phyloP scores from a whole-genome alignment of 148 eudicot species.

The Rhododendron ovatum region DNA sequence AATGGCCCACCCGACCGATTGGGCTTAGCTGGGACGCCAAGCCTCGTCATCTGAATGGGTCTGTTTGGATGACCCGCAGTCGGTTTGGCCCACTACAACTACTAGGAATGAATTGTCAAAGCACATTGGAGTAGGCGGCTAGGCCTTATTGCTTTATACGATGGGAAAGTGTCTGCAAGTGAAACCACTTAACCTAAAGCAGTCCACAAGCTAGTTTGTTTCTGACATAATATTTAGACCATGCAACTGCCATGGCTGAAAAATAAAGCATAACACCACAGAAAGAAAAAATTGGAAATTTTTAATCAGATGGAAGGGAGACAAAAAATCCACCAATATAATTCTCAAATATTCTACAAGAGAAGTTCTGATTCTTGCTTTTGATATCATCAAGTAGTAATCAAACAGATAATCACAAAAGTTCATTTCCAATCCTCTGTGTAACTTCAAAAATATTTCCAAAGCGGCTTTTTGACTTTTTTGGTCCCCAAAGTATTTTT shows the following conservation, averaged over 20 bases:
- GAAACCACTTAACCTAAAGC: not conserved
- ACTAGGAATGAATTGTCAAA: not conserved
- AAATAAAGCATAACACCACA: not conserved
- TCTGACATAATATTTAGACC: not conserved
- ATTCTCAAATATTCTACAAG: not conserved
- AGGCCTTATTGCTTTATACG: not conserved
- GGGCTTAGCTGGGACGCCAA: not conserved
- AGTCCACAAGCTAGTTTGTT: not conserved
- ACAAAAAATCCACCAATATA: not conserved
- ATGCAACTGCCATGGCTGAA: not conserved
- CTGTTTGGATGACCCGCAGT: not conserved
- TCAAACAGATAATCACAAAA: not conserved
- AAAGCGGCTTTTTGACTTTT: too few species aligned
- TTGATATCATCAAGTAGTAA: too few species aligned
- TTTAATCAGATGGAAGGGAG: not conserved
- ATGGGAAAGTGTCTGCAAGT: not conserved
- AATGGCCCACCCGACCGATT: not conserved
- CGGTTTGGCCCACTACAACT: not conserved
- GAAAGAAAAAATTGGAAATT: not conserved
- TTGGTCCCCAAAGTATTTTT: too few species aligned
- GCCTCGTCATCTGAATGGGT: not conserved
- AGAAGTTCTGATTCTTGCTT: not conserved
- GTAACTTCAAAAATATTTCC: not conserved
- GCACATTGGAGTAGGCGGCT: not conserved
- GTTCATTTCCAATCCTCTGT: not conserved